Evolutionary conservation across 768 basidiomycete genomes (phyloP).

Genomic region (Termitomyces sp.): DNA sequence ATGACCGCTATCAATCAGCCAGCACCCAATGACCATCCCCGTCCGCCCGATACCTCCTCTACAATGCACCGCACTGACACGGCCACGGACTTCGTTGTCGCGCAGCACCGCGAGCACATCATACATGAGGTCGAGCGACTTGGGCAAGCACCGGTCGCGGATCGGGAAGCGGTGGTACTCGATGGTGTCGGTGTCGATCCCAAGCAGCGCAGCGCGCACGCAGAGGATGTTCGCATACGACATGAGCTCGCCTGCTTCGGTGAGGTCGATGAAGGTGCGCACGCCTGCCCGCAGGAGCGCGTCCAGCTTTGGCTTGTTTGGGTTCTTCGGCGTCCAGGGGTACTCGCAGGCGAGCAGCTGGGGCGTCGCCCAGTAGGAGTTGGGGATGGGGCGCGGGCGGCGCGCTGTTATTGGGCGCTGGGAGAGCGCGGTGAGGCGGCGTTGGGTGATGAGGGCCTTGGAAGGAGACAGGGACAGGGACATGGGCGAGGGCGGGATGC

Average conservation of each 20-base stretch:
- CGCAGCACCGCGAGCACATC: slow-evolving; percentile 51
- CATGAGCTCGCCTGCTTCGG: slow-evolving; percentile 71
- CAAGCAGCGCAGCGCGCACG: slow-evolving; percentile 46
- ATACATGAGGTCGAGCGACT: slow-evolving; percentile 53
- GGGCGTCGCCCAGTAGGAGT: slow-evolving; percentile 80
- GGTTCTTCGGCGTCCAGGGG: slow-evolving; percentile 62
- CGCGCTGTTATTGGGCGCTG: slow-evolving; percentile 17
- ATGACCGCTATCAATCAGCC: slow-evolving; percentile 64
- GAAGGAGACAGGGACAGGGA: neutral
- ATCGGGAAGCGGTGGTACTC: slow-evolving; percentile 81
- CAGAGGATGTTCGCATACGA: slow-evolving; percentile 56
- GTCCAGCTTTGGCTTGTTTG: slow-evolving; percentile 64
- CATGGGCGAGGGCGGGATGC: neutral
- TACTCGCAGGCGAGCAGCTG: slow-evolving; percentile 76
- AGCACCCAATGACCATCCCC: slow-evolving; percentile 61
- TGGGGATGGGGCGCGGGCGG: slow-evolving; percentile 62
- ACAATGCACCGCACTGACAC: slow-evolving; percentile 72
- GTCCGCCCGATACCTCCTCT: slow-evolving; percentile 75
- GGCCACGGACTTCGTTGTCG: slow-evolving; percentile 53
- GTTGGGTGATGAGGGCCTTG: slow-evolving; percentile 7
- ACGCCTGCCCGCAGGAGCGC: slow-evolving; percentile 66
- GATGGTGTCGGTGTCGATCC: slow-evolving; percentile 48
- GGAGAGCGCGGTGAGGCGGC: slow-evolving; percentile 14
- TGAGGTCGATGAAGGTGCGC: slow-evolving; percentile 80
- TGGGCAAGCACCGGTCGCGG: slow-evolving; percentile 63